phyloP scores from a whole-genome alignment of 2,329 filamentous ascomycete genomes.

The Colletotrichum noveboracense region DNA sequence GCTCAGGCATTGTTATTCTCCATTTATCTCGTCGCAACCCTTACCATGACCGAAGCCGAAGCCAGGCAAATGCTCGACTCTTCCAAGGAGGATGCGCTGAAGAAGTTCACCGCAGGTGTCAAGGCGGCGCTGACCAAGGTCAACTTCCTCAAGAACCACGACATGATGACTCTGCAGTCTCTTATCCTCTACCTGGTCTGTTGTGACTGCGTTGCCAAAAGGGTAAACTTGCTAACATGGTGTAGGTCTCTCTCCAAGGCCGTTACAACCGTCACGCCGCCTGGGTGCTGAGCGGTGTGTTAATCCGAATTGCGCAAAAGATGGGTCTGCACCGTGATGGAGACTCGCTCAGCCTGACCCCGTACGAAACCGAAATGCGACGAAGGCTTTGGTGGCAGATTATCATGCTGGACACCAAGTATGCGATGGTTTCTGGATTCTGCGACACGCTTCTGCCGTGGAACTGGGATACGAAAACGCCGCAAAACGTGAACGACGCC shows the following conservation, averaged over 20 bases:
- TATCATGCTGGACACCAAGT: slow-evolving; percentile 61
- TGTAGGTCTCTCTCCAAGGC: slow-evolving; percentile 59
- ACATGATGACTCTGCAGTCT: slow-evolving; percentile 64
- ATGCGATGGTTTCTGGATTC: slow-evolving; percentile 62
- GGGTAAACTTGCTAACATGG: slow-evolving; percentile 13
- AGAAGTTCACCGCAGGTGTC: slow-evolving; percentile 56
- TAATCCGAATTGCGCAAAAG: slow-evolving; percentile 69
- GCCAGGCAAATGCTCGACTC: slow-evolving; percentile 57
- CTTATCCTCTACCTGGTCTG: slow-evolving; percentile 62
- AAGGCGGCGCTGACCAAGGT: slow-evolving; percentile 54
- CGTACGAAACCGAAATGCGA: slow-evolving; percentile 73
- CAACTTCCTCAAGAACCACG: slow-evolving; percentile 64
- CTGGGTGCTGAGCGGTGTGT: slow-evolving; percentile 65
- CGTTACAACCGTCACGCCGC: slow-evolving; percentile 63
- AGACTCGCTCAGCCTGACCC: slow-evolving; percentile 57
- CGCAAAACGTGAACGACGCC: slow-evolving; percentile 63
- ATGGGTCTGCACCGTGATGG: slow-evolving; percentile 72
- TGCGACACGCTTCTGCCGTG: slow-evolving; percentile 55
- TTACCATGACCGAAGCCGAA: slow-evolving; percentile 47
- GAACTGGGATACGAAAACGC: slow-evolving; percentile 62
- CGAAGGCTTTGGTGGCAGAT: slow-evolving; percentile 72
- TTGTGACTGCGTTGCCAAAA: background rate
- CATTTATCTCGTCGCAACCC: slow-evolving; percentile 22
- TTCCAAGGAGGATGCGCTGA: slow-evolving; percentile 54
- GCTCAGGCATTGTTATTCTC: slow-evolving; percentile 24